phyloP scores from a whole-genome alignment of 2,329 filamentous ascomycete species.

The Epichloe sibirici region DNA sequence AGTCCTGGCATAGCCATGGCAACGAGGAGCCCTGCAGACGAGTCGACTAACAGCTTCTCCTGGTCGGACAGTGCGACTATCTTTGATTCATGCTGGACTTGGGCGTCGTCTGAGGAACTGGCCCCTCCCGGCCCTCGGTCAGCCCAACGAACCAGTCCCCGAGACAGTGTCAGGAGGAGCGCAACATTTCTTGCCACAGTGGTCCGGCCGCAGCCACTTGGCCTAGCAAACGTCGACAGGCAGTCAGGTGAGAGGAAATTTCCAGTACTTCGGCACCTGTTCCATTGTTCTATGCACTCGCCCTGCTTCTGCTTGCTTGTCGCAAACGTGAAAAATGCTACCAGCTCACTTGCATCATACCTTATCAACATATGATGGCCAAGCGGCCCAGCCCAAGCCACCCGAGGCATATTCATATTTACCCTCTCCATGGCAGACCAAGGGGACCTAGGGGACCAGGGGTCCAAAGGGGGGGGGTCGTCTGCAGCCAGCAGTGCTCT shows the following conservation, averaged over 20 bases:
- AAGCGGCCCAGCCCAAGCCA: not conserved
- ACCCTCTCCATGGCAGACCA: not conserved
- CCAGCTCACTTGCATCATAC: not conserved
- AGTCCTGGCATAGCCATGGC: not conserved
- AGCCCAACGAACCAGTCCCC: not conserved
- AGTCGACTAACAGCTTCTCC: not conserved
- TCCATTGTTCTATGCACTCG: not conserved
- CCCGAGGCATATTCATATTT: not conserved
- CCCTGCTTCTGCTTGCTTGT: not conserved
- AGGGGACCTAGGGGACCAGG: not conserved
- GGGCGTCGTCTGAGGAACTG: conserved; percentile 1
- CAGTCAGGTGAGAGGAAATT: not conserved
- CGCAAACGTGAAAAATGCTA: not conserved
- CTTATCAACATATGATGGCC: not conserved
- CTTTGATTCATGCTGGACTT: conserved; percentile 5
- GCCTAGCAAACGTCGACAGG: not conserved
- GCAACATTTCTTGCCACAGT: not conserved
- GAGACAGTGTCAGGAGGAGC: not conserved
- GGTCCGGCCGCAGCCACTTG: not conserved
- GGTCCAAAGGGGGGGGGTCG: not conserved
- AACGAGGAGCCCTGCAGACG: not conserved
- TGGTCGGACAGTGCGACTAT: not conserved
- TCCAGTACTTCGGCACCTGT: not conserved
- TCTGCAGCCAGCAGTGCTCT: not conserved
- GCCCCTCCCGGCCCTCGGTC: not conserved